Evolutionary conservation across 371 early-diverging fungal species (phyloP).

Genomic region (Lichtheimia ramosa): DNA sequence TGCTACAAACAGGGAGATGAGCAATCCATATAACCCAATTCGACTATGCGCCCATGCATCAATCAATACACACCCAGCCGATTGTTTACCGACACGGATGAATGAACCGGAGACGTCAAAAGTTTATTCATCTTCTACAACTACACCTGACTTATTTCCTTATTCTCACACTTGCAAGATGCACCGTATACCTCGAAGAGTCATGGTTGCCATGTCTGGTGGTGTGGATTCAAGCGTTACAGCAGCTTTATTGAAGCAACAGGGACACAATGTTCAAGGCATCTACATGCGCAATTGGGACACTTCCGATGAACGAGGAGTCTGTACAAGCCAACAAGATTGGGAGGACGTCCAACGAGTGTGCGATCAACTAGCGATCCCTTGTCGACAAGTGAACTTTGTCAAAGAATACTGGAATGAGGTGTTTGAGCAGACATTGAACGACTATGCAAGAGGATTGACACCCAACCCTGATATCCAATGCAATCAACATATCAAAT

Average conservation of each 20-base stretch:
- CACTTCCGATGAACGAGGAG: constrained; percentile 75
- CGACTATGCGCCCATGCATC: constrained; percentile 2
- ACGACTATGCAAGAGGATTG: constrained; percentile 67
- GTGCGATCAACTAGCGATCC: constrained; percentile 66
- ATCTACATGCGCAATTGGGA: constrained; percentile 97
- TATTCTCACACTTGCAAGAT: neutral
- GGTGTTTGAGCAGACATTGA: constrained; percentile 80
- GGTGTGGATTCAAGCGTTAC: constrained; percentile 93
- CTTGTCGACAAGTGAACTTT: constrained; percentile 72
- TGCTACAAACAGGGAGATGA: neutral
- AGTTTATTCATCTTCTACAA: neutral
- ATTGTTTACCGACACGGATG: neutral
- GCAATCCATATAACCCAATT: neutral
- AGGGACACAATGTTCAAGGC: constrained; percentile 71
- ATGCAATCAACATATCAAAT: constrained; percentile 92
- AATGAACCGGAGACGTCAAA: neutral
- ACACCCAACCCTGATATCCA: constrained; percentile 95
- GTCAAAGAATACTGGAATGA: constrained; percentile 90
- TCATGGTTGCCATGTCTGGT: constrained; percentile 84
- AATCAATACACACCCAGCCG: too few relatives aligned
- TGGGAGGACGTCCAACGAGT: constrained; percentile 83
- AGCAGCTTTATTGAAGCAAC: constrained; percentile 68
- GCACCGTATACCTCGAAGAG: constrained; percentile 17
- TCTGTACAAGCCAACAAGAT: constrained; percentile 77
- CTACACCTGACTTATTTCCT: neutral